Evolutionary conservation across 2,329 filamentous ascomycete genomes (phyloP).

Genomic region (Colletotrichum eremochloae): DNA sequence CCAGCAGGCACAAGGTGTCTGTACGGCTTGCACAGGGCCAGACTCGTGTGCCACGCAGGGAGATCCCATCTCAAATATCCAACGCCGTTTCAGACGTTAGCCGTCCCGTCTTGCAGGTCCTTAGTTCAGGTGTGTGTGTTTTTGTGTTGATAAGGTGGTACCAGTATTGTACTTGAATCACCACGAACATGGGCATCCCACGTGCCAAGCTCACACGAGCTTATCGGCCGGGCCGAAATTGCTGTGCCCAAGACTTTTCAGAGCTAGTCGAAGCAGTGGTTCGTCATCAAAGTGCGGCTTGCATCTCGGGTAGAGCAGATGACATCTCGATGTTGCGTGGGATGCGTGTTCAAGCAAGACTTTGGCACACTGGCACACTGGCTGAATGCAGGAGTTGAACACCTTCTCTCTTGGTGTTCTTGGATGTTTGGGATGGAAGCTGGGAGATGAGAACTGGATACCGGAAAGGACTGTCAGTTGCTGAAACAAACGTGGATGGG

Average conservation of each 20-base stretch:
- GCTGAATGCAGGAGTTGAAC: neutral
- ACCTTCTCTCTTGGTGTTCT: neutral
- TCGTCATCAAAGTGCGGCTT: slow-evolving; percentile 5
- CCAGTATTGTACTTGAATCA: neutral
- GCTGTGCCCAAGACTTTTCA: neutral
- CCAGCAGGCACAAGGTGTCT: slow-evolving; percentile 4
- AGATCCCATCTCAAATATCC: slow-evolving; percentile 35
- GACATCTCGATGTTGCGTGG: slow-evolving; percentile 12
- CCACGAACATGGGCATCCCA: slow-evolving; percentile 13
- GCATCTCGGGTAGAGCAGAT: slow-evolving; percentile 2
- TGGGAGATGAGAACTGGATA: neutral
- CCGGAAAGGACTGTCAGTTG: neutral
- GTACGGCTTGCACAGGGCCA: slow-evolving; percentile 11
- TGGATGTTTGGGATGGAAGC: slow-evolving; percentile 17
- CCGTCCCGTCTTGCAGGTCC: slow-evolving; percentile 25
- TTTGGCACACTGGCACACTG: neutral
- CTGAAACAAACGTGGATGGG: slow-evolving; percentile 25
- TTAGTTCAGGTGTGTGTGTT: neutral
- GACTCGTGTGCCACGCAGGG: slow-evolving; percentile 37
- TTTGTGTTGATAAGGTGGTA: neutral
- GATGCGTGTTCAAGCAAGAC: neutral
- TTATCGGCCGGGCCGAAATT: slow-evolving; percentile 27
- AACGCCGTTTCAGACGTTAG: slow-evolving; percentile 39
- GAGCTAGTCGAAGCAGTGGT: neutral
- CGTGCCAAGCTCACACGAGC: slow-evolving; percentile 23